Conservation (phyloP, 495 filamentous ascomycete species). For the Neurospora tetrasperma region DNA sequence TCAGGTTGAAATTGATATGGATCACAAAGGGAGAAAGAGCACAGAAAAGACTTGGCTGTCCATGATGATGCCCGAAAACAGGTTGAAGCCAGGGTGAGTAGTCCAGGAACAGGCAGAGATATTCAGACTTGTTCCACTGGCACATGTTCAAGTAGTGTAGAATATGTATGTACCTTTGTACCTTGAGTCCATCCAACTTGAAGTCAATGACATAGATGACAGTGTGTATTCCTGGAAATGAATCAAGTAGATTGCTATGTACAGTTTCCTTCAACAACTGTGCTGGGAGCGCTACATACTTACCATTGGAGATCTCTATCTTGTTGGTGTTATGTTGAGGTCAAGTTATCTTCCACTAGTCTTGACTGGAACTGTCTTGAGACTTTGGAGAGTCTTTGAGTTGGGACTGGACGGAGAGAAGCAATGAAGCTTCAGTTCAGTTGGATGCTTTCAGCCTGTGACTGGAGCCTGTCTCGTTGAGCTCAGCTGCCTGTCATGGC, state of each 20-base stretch:
- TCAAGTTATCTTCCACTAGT: background rate
- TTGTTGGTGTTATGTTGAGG: background rate
- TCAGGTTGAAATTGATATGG: background rate
- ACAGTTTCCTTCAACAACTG: background rate
- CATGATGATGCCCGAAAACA: background rate
- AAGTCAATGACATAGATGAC: background rate
- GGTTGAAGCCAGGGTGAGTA: background rate
- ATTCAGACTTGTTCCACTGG: background rate
- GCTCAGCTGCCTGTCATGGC: background rate
- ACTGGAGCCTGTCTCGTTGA: background rate
- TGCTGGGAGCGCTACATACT: background rate
- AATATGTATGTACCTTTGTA: background rate
- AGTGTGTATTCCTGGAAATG: background rate
- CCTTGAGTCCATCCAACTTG: background rate
- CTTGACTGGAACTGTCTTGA: background rate
- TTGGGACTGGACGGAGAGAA: background rate
- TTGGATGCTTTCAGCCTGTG: background rate
- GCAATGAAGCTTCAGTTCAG: background rate
- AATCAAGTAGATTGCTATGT: background rate
- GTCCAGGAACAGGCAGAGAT: background rate
- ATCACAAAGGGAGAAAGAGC: background rate
- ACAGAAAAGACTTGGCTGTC: background rate
- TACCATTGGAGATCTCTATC: background rate
- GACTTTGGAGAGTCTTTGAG: background rate
- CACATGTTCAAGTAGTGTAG: background rate